Conservation (phyloP, 495 filamentous ascomycete species). For the Lophium mytilinum region DNA sequence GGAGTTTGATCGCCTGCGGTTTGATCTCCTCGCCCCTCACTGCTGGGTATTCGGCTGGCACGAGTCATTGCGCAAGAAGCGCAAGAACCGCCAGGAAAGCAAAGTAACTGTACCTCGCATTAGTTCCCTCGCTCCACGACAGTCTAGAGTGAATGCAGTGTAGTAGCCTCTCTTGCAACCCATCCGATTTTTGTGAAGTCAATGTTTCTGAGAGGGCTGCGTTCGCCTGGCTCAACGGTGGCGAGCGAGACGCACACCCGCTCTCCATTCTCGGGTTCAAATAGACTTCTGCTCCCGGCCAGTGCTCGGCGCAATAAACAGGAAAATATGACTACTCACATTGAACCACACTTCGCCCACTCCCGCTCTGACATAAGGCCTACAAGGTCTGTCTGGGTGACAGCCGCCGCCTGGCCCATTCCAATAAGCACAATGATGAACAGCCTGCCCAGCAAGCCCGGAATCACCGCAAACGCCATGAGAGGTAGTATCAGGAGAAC, state of each 20-base stretch:
- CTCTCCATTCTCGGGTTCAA: too few species aligned
- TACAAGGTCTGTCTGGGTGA: constrained; percentile 19
- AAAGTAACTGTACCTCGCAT: constrained; percentile 26
- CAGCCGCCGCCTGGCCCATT: constrained; percentile 4
- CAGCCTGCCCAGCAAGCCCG: constrained; percentile 21
- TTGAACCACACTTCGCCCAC: constrained; percentile 16
- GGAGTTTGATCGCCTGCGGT: too few species aligned
- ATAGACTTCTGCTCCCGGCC: too few species aligned
- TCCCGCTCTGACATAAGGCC: constrained; percentile 16
- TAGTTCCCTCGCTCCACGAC: constrained; percentile 4
- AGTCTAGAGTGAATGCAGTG: too few species aligned
- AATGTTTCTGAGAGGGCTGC: too few species aligned
- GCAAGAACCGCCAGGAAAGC: constrained; percentile 24
- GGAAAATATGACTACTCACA: constrained; percentile 15
- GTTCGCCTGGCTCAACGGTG: too few species aligned
- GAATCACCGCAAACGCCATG: constrained; percentile 18
- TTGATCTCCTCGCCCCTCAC: not conserved
- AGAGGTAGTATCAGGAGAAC: constrained; percentile 21
- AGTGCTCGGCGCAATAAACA: not conserved
- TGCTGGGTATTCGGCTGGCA: not conserved
- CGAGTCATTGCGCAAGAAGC: constrained; percentile 9
- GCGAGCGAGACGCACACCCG: too few species aligned
- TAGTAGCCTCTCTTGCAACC: too few species aligned
- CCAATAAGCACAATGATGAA: constrained; percentile 22
- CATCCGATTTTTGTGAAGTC: too few species aligned